Base-by-base conservation (phyloP, 2,329 filamentous ascomycete genomes). In the Botrytis galanthina region DNA sequence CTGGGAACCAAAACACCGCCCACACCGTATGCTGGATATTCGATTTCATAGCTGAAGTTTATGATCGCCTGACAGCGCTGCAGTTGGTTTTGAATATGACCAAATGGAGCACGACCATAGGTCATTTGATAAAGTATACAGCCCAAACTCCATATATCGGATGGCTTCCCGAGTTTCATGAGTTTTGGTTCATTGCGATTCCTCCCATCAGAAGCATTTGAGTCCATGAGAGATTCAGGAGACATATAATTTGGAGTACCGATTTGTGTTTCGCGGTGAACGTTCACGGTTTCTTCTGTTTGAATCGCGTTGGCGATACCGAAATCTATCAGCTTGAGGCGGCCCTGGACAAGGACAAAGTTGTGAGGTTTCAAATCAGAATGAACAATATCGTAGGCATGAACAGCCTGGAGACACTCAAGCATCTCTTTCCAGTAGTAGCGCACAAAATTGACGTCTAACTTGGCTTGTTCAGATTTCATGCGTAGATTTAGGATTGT, bases 391-490 rank as follows among this genome's bases (percentile, higher is more conserved):
- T 98, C 94, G 81, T 92, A 87, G 20, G 92, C 89, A 81, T 99
- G 96, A 1, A 99, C 94, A 0, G 95, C 90, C 77, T 93, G 89
- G 9, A 99, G 90, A 81, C 96, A 98, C 82, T 97, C 94, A 29
- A 99, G 90, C 96, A 99, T 99, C 83, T 99, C 96, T 82, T 97
- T 96, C 96, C 96, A 99, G 85, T 97, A 97, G 83, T 93, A 97
- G n/a, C 96, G 92, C 20, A 96, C 94, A 82, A 98, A 98, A 71
- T 92, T 93, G 2, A 93, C 88, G 80, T 99, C 96, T 75, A 99
- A 92, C 74, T 87, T 89, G 57, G 93, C 89, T 71, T 92, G 89
- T 75, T 94, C 91, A 0, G 86, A 88, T 79, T 91, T 93, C 79
- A 93, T 85, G 16, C 91, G 90, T 76, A 91, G 88, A 51, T 90